A percentile compares a stretch with the other conserved stretches of the same genome.
Conservation (phyloP, 2,329 filamentous ascomycete species). For the Pyricularia sp. region DNA sequence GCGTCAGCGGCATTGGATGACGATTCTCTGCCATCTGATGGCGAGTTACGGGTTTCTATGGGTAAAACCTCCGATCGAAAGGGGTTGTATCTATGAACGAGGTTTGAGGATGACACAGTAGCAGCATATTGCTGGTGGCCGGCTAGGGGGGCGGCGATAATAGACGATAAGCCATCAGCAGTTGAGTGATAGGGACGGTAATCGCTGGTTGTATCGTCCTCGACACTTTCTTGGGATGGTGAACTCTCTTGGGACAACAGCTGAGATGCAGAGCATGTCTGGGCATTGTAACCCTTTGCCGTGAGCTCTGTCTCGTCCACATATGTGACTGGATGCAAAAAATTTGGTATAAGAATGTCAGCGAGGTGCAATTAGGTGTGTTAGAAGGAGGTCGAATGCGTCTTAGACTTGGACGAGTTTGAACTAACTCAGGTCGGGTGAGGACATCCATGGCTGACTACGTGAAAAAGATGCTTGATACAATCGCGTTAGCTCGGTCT, state of each 20-base stretch:
- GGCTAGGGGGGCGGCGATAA: not conserved
- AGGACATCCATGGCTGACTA: constrained; percentile 23
- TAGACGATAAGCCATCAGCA: not conserved
- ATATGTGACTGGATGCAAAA: not conserved
- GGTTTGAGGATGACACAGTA: constrained; percentile 16
- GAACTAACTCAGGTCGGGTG: constrained; percentile 18
- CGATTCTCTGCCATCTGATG: not conserved
- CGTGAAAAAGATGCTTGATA: constrained; percentile 16
- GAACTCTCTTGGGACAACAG: not conserved
- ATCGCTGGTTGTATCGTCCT: constrained; percentile 5
- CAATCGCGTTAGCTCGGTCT: not conserved
- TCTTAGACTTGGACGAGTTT: not conserved
- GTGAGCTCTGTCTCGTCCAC: constrained; percentile 5
- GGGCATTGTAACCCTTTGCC: not conserved
- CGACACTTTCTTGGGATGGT: constrained; percentile 3
- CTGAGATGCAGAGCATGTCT: not conserved
- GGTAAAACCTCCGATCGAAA: not conserved
- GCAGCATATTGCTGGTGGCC: not conserved
- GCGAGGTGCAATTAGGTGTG: too few relatives aligned
- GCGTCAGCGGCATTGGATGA: not conserved
- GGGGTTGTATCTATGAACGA: constrained; percentile 14
- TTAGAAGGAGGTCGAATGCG: not conserved
- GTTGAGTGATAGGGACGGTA: not conserved
- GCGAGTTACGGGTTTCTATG: too few relatives aligned
- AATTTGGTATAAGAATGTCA: not conserved